Evolutionary conservation across 176 grass and related monocot species (phyloP).

Genomic region (Paspalum notatum): DNA sequence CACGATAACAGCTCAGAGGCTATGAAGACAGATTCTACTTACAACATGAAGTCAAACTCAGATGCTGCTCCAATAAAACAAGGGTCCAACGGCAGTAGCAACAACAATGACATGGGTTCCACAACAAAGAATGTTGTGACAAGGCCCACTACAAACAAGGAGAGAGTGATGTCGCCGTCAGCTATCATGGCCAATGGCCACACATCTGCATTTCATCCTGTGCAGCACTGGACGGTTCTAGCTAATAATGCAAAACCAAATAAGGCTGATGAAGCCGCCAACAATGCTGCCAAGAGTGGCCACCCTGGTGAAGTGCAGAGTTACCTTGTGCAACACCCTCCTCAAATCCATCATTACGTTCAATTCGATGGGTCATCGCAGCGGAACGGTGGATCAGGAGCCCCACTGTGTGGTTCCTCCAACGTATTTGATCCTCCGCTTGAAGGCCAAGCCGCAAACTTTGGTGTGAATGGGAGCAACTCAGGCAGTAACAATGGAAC

Average conservation of each 20-base stretch:
- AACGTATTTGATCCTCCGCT: slow-evolving; percentile 47
- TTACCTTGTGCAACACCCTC: slow-evolving; percentile 55
- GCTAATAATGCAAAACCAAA: slow-evolving; percentile 43
- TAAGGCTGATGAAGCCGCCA: slow-evolving; percentile 28
- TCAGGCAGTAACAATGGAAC: slow-evolving; percentile 77
- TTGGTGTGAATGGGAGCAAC: slow-evolving; percentile 60
- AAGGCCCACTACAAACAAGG: slow-evolving; percentile 46
- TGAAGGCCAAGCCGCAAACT: slow-evolving; percentile 75
- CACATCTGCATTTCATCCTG: slow-evolving; percentile 73
- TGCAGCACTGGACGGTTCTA: slow-evolving; percentile 48
- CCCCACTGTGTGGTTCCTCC: slow-evolving; percentile 52
- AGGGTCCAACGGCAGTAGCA: slow-evolving; percentile 78
- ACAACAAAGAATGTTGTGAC: slow-evolving; percentile 72
- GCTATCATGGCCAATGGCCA: slow-evolving; percentile 55
- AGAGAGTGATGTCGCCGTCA: slow-evolving; percentile 52
- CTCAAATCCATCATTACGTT: slow-evolving; percentile 43
- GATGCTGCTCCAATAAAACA: slow-evolving; percentile 63
- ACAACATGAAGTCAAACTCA: slow-evolving; percentile 58
- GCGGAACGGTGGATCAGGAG: slow-evolving; percentile 39
- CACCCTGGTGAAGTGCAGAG: slow-evolving; percentile 52
- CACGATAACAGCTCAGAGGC: slow-evolving; percentile 76
- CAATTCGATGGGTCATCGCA: background rate
- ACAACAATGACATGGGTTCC: slow-evolving; percentile 87
- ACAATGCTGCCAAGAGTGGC: slow-evolving; percentile 30
- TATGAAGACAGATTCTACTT: slow-evolving; percentile 57